phyloP scores from a whole-genome alignment of 2,329 filamentous ascomycete species.

The Trichophyton schoenleinii region DNA sequence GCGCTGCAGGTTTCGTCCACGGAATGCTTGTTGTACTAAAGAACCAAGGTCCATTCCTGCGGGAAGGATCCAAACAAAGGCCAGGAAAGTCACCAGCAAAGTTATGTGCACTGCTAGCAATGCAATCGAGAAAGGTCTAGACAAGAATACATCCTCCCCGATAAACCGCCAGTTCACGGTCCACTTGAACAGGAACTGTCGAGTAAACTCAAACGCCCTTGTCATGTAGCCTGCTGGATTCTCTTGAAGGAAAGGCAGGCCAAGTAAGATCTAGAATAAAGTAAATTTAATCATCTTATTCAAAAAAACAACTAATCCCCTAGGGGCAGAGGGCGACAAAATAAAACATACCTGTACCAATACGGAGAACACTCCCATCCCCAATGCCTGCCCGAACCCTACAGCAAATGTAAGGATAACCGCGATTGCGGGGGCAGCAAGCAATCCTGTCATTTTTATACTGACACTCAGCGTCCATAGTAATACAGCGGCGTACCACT shows the following conservation, averaged over 20 bases:
- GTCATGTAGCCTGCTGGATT: conserved; percentile 61
- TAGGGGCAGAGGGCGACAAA: not conserved
- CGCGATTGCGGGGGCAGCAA: conserved; percentile 70
- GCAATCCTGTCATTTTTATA: conserved; percentile 87
- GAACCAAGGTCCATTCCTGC: conserved; percentile 45
- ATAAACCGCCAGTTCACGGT: conserved; percentile 98
- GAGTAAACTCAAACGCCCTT: conserved; percentile 78
- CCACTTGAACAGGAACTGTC: conserved; percentile 93
- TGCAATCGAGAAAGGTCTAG: conserved; percentile 51
- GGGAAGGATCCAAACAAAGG: conserved; percentile 60
- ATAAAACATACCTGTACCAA: conserved; percentile 57
- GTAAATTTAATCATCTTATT: not conserved
- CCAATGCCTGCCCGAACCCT: conserved; percentile 53
- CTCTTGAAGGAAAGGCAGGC: conserved; percentile 52
- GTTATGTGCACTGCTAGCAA: conserved; percentile 54
- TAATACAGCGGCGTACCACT: conserved; percentile 61
- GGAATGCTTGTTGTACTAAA: conserved; percentile 40
- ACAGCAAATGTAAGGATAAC: conserved; percentile 61
- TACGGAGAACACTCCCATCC: conserved; percentile 56
- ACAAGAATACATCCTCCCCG: conserved; percentile 69
- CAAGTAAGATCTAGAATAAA: conserved; percentile 37
- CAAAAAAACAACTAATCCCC: not conserved
- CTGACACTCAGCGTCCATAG: conserved; percentile 68
- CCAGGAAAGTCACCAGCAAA: conserved; percentile 55
- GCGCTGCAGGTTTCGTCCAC: conserved; percentile 43